A percentile compares a stretch with the other conserved stretches of the same genome.
phyloP scores from a whole-genome alignment of 768 basidiomycete genomes.

The Russula earlei region DNA sequence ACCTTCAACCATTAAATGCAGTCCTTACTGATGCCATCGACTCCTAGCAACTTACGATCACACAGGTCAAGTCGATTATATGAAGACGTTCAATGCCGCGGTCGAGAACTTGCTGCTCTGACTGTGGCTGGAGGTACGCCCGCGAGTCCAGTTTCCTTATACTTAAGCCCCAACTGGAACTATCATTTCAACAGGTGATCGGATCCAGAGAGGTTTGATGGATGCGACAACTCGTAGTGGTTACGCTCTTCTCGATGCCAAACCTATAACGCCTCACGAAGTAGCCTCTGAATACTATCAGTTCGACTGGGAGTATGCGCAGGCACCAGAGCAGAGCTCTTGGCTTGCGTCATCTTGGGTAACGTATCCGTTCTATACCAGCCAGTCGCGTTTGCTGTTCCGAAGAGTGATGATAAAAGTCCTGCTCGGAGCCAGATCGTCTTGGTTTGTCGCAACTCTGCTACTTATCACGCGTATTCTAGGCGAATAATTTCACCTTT shows the following conservation, averaged over 20 bases:
- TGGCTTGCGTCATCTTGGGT: conserved; percentile 36
- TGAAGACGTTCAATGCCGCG: conserved; percentile 33
- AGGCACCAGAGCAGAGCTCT: conserved; percentile 50
- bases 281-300: conserved; percentile 48
- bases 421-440: too few species aligned
- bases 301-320: conserved; percentile 41
- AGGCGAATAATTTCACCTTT: too few species aligned
- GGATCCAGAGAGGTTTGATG: conserved; percentile 33
- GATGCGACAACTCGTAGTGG: conserved; percentile 43
- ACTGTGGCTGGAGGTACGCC: too few species aligned
- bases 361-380: too few species aligned
- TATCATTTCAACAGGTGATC: too few species aligned
- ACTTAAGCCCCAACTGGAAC: too few species aligned
- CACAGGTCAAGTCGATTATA: conserved; percentile 38
- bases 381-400: too few species aligned
- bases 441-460: too few species aligned
- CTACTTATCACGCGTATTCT: too few species aligned
- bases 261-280: conserved; percentile 36
- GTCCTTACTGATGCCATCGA: background rate
- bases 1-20: background rate
- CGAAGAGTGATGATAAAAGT: too few species aligned
- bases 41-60: conserved; percentile 48
- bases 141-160: too few species aligned
- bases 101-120: too few species aligned
- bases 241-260: conserved; percentile 39